Base-by-base conservation (phyloP, 108 stramenopile genomes). In the Pelagomonas calceolata region DNA sequence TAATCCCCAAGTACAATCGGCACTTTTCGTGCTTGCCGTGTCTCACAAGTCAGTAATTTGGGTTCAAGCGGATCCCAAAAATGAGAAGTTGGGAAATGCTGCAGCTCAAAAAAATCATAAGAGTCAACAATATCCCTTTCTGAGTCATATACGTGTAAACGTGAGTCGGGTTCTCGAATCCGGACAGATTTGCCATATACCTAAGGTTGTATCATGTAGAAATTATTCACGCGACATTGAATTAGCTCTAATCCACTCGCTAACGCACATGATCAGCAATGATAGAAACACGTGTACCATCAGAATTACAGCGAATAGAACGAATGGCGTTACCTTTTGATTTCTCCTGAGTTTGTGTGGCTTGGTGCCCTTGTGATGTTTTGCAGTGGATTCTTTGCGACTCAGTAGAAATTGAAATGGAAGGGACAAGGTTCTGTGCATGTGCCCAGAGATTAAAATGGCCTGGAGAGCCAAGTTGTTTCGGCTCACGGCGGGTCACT, bases 21-120 rank as follows among this genome's bases (percentile, higher is more conserved):
- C 12, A 10, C 12, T 12, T 43, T 43, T 5, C 39, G 39, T 4
- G 33, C 4, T 30, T 29, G 36, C 14, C 66, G 37, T 34, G 73
- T 70, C 63, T 83, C 79, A 51, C 72, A 76, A 36, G 73, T 69
- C 0, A 83, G 65, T 0, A 83, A 69, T 45, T 78, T 80, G 29
- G 79, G 72, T 66, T 81, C 80, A 4, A 73, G 69, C 34, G 80
- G 60, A 68, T 86, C 85, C 85, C 85, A 86, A 66, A 76, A 86
- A 65, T 83, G 83, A 0, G 68, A 71, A 30, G 80, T 64, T 34
- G 82, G 77, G 60, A 15, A 69, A 15, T 73, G 29, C 26, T 71
- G 43, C 39, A 65, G 33, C n/a, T 46, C 63, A 4, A 64, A 68
- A 64, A 75, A 86, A 36, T 77, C 82, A 68, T 83, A 73, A 16